These are phyloP conservation scores for Drechslerella dactyloides DNA, from an alignment of 2,329 filamentous ascomycete genomes.

Conservation along the genomic window DNA sequence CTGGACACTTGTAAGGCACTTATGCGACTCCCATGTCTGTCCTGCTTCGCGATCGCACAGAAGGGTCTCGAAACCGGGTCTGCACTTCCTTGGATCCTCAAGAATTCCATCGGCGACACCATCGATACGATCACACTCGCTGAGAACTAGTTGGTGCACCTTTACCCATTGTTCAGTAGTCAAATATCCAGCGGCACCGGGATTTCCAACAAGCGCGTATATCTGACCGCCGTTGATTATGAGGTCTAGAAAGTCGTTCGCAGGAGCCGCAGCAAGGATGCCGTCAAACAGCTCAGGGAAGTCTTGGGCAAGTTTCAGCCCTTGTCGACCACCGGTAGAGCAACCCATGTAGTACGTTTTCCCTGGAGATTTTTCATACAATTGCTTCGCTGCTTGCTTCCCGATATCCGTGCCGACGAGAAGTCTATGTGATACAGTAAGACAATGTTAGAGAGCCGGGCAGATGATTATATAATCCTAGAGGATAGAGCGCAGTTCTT, in stretches of 20 bases:
- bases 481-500: not conserved
- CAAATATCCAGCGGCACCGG: slow-evolving; percentile 53
- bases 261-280: slow-evolving; percentile 60
- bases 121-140: slow-evolving; percentile 63
- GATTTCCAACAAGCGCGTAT: slow-evolving; percentile 52
- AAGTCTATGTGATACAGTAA: not conserved
- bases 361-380: slow-evolving; percentile 1
- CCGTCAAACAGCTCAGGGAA: slow-evolving; percentile 62
- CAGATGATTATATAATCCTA: no score
- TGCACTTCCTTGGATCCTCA: slow-evolving; percentile 57
- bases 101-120: slow-evolving; percentile 61
- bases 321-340: slow-evolving; percentile 62
- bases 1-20: slow-evolving; percentile 56
- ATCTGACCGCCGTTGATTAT: not conserved
- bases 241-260: slow-evolving; percentile 60
- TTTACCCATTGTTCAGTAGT: slow-evolving; percentile 55
- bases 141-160: slow-evolving; percentile 58
- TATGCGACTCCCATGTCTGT: slow-evolving; percentile 1
- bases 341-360: slow-evolving; percentile 63
- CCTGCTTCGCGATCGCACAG: slow-evolving; percentile 52
- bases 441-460: not conserved
- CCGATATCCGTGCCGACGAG: not conserved
- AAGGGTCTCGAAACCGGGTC: slow-evolving; percentile 56
- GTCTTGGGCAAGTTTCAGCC: slow-evolving; percentile 60
- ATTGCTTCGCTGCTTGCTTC: slow-evolving; percentile 5